Evolutionary conservation across 345 rosid genomes (phyloP).

Genomic region (Lumnitzera littorea): DNA sequence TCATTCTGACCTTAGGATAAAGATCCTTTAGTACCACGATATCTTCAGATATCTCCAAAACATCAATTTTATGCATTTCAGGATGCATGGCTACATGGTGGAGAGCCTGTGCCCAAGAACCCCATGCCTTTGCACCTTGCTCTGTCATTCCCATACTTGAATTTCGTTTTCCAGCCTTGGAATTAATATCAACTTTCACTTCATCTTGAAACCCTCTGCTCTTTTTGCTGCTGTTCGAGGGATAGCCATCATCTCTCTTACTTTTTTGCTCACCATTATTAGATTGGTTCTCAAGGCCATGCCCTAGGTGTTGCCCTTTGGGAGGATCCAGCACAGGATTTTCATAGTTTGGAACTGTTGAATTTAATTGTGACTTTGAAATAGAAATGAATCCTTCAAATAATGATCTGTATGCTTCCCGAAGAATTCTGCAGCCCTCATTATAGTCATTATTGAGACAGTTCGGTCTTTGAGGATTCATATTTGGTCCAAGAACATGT

Average conservation of each 20-base stretch:
- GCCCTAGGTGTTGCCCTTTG: constrained; percentile 10
- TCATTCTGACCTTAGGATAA: constrained; percentile 62
- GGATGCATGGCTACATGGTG: constrained; percentile 67
- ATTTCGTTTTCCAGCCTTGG: constrained; percentile 15
- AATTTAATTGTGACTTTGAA: constrained; percentile 27
- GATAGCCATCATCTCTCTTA: constrained; percentile 30
- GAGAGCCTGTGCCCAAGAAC: constrained; percentile 80
- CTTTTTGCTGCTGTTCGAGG: constrained; percentile 44
- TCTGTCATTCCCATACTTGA: constrained; percentile 17
- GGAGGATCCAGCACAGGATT: constrained; percentile 11
- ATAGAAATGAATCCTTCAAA: constrained; percentile 65
- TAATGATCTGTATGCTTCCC: constrained; percentile 63
- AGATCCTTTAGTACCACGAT: constrained; percentile 68
- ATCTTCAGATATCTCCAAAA: constrained; percentile 54
- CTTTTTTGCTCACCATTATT: constrained; percentile 24
- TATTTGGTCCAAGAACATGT: constrained; percentile 97
- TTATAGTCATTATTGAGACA: constrained; percentile 56
- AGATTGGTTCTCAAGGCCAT: constrained; percentile 9
- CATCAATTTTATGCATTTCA: constrained; percentile 44
- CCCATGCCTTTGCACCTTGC: constrained; percentile 38
- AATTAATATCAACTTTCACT: constrained; percentile 9
- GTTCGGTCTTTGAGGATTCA: constrained; percentile 86
- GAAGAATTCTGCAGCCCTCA: constrained; percentile 69
- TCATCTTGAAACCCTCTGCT: constrained; percentile 35
- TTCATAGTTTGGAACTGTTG: constrained; percentile 17